A percentile compares a stretch with the other conserved stretches of the same genome.
phyloP scores from a whole-genome alignment of 140 eudicot genomes.

The Anethum foeniculum region DNA sequence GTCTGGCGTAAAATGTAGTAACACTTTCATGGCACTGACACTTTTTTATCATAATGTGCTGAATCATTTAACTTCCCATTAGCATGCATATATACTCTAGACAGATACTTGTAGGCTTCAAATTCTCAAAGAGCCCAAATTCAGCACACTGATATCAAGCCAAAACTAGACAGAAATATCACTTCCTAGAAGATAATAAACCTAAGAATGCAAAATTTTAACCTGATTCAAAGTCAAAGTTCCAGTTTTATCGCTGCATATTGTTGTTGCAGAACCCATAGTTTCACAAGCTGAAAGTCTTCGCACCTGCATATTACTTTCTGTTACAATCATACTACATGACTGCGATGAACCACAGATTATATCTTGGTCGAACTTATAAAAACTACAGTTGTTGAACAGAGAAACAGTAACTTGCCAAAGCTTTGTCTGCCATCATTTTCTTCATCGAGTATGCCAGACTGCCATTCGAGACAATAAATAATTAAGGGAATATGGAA shows the following conservation, averaged over 20 bases:
- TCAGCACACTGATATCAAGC: background rate
- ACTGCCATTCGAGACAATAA: slow-evolving; percentile 30
- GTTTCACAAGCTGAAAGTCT: slow-evolving; percentile 99
- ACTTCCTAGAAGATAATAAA: background rate
- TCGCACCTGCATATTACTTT: slow-evolving; percentile 54
- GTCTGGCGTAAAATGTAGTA: background rate
- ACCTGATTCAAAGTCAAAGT: slow-evolving; percentile 95
- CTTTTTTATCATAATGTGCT: background rate
- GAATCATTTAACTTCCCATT: background rate
- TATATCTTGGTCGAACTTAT: background rate
- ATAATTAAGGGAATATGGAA: background rate
- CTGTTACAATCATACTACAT: slow-evolving; percentile 12
- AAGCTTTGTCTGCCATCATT: slow-evolving; percentile 98
- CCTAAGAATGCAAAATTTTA: slow-evolving; percentile 11
- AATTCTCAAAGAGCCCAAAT: background rate
- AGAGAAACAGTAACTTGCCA: slow-evolving; percentile 35
- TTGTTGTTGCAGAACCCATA: slow-evolving; percentile 97
- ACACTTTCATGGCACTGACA: background rate
- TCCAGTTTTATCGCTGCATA: slow-evolving; percentile 96
- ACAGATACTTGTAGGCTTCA: background rate
- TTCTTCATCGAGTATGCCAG: slow-evolving; percentile 95
- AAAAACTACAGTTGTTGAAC: slow-evolving; percentile 1
- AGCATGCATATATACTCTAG: background rate
- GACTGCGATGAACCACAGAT: background rate
- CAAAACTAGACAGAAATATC: background rate